phyloP scores from a whole-genome alignment of 352 stramenopile genomes.

The Plasmopara viticola region DNA sequence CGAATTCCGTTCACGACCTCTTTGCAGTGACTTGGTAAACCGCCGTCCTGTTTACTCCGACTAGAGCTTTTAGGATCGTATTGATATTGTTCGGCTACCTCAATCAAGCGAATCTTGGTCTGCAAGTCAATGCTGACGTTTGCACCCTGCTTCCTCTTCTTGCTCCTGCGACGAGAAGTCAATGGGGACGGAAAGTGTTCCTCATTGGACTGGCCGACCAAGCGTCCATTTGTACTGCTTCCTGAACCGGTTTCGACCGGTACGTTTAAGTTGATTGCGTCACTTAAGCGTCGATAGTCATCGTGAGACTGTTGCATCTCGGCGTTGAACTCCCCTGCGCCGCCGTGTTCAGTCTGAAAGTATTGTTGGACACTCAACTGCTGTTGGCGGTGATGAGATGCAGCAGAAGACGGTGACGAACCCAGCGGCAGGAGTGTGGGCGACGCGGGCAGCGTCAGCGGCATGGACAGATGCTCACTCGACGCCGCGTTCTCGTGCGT shows the following conservation, averaged over 20 bases:
- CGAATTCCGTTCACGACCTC: conserved; percentile 71
- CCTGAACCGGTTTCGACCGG: conserved; percentile 5
- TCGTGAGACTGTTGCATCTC: conserved; percentile 45
- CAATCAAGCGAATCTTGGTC: conserved; percentile 82
- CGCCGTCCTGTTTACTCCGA: conserved; percentile 31
- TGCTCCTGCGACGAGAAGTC: conserved; percentile 12
- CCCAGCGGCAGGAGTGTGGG: conserved; percentile 42
- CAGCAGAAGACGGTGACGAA: conserved; percentile 23
- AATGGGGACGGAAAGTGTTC: conserved; percentile 3
- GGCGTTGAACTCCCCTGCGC: conserved; percentile 27
- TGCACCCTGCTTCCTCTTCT: conserved; percentile 53
- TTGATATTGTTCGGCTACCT: conserved; percentile 75
- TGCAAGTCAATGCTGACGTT: conserved; percentile 76
- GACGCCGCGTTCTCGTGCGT: conserved; percentile 11
- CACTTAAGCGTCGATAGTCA: conserved; percentile 38
- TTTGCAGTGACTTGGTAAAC: conserved; percentile 12
- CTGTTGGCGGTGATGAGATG: conserved; percentile 13
- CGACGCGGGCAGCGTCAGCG: conserved; percentile 38
- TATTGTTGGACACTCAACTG: conserved; percentile 35
- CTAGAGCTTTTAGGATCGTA: conserved; percentile 60
- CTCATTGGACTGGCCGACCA: conserved; percentile 7
- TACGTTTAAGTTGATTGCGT: conserved; percentile 26
- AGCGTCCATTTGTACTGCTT: conserved; percentile 7
- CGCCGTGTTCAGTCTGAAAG: conserved; percentile 28
- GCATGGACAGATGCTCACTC: conserved; percentile 19